Evolutionary conservation across 495 filamentous ascomycete genomes (phyloP), one percentile per base, ranked within the genome.

Genomic region (Aspergillus carlsbadensis): DNA sequence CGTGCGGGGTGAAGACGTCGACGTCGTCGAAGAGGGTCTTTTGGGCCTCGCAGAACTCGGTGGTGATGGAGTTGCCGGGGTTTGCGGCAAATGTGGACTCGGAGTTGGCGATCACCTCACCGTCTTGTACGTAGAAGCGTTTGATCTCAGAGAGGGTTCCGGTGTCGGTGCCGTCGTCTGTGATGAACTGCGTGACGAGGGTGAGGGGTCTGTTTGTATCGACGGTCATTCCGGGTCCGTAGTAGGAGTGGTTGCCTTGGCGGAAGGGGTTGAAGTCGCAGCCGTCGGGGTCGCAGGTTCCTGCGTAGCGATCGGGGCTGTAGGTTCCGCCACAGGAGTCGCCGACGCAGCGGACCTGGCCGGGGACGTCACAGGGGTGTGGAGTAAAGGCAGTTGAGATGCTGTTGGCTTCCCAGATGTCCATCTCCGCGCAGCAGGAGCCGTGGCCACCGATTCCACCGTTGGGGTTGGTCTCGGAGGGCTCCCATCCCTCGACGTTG

Each of bases 181-280:
- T 86, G 54, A 84, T 63, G 77, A 91, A 91, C 66, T 90, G 84
- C 4, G 87, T 91, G 35, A 87, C 81, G 10, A 89, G 84, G 13
- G 85, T 90, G 59, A 90, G 76, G 6, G 76, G 76, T 51, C 78
- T 75, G 58, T 68, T 78, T 56, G 87, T 87, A 72, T 91, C 82
- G 65, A 91, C 68, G 11, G 69, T 85, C 71, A 72, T 75, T 63
- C 79, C 80, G 21, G 72, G 65, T 43, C 84, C 86, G 72, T 81
- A 89, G 81, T 86, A 91, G 64, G 60, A 63, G 17, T 64, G 78
- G 70, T 83, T 76, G 52, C 87, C 86, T 73, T 81, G 73, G 59
- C 81, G 82, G 81, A 84, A 90, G 14, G 82, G 72, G 83, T 92
- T 92, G 82, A 87, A 89, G 66, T 90, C 87, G 70, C 88, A 92